Evolutionary conservation across 1,284 basidiomycete genomes (phyloP).

Genomic region (Prillingera fragicola): DNA sequence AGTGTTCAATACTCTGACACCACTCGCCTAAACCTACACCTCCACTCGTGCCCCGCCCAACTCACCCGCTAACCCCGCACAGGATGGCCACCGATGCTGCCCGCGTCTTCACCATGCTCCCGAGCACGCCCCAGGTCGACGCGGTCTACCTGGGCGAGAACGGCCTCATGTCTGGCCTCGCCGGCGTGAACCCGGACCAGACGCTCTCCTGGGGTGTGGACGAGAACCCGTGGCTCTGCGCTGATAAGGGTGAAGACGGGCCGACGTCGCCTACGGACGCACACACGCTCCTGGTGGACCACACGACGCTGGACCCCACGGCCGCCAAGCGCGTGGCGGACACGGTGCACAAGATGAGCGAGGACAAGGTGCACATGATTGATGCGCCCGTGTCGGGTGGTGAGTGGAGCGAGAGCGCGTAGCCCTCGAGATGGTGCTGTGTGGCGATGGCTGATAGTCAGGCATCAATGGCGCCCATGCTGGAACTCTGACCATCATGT

Average conservation of each 20-base stretch:
- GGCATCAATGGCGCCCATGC: conserved; percentile 36
- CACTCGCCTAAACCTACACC: no score
- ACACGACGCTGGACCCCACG: conserved; percentile 43
- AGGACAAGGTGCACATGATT: conserved; percentile 30
- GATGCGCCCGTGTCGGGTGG: conserved; percentile 45
- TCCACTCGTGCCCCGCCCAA: no score
- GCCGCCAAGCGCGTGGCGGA: conserved; percentile 33
- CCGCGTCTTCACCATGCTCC: conserved; percentile 52
- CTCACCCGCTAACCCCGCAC: not conserved
- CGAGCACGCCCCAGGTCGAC: conserved; percentile 50
- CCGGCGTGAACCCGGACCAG: conserved; percentile 51
- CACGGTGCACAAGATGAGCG: conserved; percentile 28
- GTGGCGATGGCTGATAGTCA: conserved; percentile 8
- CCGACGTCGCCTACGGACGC: conserved; percentile 6
- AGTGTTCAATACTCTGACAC: not conserved
- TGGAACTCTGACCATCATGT: conserved; percentile 43
- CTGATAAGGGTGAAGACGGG: not conserved
- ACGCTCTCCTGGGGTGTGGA: conserved; percentile 47
- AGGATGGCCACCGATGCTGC: conserved; percentile 47
- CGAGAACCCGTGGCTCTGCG: conserved; percentile 27
- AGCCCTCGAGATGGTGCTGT: no score
- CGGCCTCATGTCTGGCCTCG: conserved; percentile 35
- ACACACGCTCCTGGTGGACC: conserved; percentile 43
- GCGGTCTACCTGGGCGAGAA: conserved; percentile 45
- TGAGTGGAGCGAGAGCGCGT: conserved; percentile 17